Evolutionary conservation across 2,329 filamentous ascomycete species (phyloP), one percentile per base, ranked within the genome.

Genomic region (Polytolypa hystricis): DNA sequence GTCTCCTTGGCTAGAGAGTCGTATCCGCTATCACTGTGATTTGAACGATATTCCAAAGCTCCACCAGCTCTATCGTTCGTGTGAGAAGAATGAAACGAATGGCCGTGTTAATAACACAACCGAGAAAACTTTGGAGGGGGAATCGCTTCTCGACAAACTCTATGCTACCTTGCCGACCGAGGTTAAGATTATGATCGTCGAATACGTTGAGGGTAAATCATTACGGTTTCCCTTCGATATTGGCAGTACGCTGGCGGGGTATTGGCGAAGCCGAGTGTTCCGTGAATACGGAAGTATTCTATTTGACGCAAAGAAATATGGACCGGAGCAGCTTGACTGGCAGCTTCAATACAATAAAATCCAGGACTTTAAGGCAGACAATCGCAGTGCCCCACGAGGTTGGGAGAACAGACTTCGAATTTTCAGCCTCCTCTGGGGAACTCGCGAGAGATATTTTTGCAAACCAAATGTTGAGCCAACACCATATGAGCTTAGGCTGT

Each of bases 381-480:
- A 18, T 15, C 5, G 17, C 17, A 12, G 1, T 19, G 16, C 23
- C 2, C 17, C n/a, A 10, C 34, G 34, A 4, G 26, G 34, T n/a
- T 36, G 23, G 23, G 5, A 19, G n/a, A 38, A 38, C 14, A 31
- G 35, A 17, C 25, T 18, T 1, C 29, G 27, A 0, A 38, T 38
- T 17, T 38, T 38, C 19, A 31, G 12, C 20, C 4, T 38, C 16
- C 27, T 33, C 6, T 31, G 21, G 35, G 29, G 29, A 1, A 25
- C 27, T 7, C 27, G 35, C 14, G 11, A 25, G 17, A 38, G 28
- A 33, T 25, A 32, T 32, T 4, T 32, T n/a, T 15, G 17, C n/a
- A 36, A 45, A 11, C 31, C 38, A 19, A 35, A 41, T 23, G 25
- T 41, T n/a, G 35, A 45, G 19, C 31, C 32, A 5, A 41, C 40